A percentile compares a stretch with the other conserved stretches of the same genome.
Conservation (phyloP, 169 alveolate genomes). For the Plasmodium relictum region DNA sequence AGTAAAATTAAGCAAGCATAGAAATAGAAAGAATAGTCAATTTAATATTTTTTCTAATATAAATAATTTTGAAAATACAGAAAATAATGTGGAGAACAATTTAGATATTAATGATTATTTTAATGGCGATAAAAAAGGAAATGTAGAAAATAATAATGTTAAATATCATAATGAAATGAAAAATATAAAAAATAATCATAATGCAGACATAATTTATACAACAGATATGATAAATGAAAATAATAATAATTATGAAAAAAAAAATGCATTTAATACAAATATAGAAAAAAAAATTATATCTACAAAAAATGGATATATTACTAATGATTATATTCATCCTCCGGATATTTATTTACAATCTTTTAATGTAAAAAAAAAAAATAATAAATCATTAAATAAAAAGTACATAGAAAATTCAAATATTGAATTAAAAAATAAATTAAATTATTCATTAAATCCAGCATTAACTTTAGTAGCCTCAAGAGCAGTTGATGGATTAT, state of each 20-base stretch:
- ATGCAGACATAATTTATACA: neutral
- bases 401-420: conserved; percentile 39
- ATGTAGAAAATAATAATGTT: too few species aligned
- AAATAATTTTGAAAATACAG: neutral
- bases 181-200: neutral
- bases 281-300: neutral
- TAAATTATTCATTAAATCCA: conserved; percentile 39
- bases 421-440: conserved; percentile 31
- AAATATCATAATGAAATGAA: neutral
- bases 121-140: too few species aligned
- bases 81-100: neutral
- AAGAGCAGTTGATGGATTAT: conserved; percentile 56
- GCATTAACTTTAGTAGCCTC: conserved; percentile 49
- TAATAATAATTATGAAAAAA: neutral
- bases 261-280: neutral
- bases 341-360: conserved; percentile 9
- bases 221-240: neutral
- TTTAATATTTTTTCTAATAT: neutral
- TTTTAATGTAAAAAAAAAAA: conserved; percentile 18
- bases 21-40: too few species aligned
- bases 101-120: neutral
- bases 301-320: neutral
- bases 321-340: neutral
- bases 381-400: conserved; percentile 4
- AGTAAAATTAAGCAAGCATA: too few species aligned